A percentile compares a stretch with the other conserved stretches of the same genome.
Conservation (phyloP, 306 rosid species). For the Herpetospermum pedunculosum region DNA sequence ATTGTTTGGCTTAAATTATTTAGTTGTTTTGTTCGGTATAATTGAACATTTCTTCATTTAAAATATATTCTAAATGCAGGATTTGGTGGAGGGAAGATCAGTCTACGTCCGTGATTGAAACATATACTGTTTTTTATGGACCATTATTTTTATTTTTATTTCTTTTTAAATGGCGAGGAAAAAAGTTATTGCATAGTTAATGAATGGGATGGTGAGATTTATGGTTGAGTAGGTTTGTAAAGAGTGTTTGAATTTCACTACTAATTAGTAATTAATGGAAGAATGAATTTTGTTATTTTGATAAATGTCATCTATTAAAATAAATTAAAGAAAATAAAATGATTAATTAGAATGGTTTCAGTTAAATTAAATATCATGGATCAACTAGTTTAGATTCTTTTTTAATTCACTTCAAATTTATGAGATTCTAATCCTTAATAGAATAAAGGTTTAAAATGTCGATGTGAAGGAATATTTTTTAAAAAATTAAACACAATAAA, state of each 20-base stretch:
- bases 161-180: neutral
- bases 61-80: neutral
- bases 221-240: neutral
- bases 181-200: no score
- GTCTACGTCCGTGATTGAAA: neutral
- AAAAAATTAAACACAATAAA: no score
- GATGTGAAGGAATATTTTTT: no score
- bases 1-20: neutral
- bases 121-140: neutral
- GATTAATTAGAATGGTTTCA: neutral
- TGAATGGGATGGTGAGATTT: neutral
- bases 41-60: neutral
- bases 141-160: neutral
- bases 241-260: neutral
- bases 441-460: no score
- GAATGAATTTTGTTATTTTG: neutral
- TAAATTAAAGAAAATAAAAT: neutral
- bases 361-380: no score
- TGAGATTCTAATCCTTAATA: neutral
- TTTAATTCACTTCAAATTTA: neutral
- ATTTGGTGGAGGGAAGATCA: neutral
- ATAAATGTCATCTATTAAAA: neutral
- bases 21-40: neutral
- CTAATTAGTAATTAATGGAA: neutral
- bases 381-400: neutral